These are phyloP conservation scores for Paracamarosporium sp. DNA, from an alignment of 2,329 filamentous ascomycete genomes.

Conservation along the genomic window DNA sequence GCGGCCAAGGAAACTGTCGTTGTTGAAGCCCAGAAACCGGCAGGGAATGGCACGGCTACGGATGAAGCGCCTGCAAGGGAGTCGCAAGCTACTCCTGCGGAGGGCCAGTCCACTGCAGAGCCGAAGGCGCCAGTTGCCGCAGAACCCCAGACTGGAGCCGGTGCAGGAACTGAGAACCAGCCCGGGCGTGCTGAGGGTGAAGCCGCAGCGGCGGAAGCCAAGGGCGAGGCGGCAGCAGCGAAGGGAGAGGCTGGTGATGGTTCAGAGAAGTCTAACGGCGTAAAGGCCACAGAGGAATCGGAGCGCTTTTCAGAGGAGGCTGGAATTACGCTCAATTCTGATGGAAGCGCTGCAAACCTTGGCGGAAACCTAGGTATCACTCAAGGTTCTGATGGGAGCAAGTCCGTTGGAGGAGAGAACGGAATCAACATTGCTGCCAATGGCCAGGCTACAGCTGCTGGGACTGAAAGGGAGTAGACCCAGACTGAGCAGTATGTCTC, in stretches of 20 bases:
- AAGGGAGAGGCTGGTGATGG: slow-evolving; percentile 17
- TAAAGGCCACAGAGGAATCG: slow-evolving; percentile 37
- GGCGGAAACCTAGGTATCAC: slow-evolving; percentile 43
- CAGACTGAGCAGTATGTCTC: background rate
- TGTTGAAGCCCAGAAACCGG: background rate
- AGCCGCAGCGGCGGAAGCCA: slow-evolving; percentile 21
- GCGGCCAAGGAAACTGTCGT: background rate
- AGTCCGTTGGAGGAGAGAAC: slow-evolving; percentile 36
- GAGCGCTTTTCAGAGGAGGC: slow-evolving; percentile 37
- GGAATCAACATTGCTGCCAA: slow-evolving; percentile 39
- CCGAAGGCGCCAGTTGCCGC: slow-evolving; percentile 1
- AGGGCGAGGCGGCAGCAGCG: slow-evolving; percentile 3
- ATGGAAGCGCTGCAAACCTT: slow-evolving; percentile 34
- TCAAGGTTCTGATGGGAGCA: slow-evolving; percentile 38
- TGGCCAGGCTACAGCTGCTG: slow-evolving; percentile 29
- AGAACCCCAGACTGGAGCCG: slow-evolving; percentile 2
- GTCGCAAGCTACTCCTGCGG: background rate
- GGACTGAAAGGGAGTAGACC: slow-evolving; percentile 16
- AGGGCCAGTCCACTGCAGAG: background rate
- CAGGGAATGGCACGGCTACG: background rate
- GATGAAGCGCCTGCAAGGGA: background rate
- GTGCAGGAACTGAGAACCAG: slow-evolving; percentile 27
- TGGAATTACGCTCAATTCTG: slow-evolving; percentile 31
- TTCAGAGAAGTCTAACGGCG: slow-evolving; percentile 26
- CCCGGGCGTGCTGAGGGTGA: slow-evolving; percentile 30